These are phyloP conservation scores for Botrytis pseudocinerea DNA, from an alignment of 2,329 filamentous ascomycete genomes.

Conservation along the genomic window DNA sequence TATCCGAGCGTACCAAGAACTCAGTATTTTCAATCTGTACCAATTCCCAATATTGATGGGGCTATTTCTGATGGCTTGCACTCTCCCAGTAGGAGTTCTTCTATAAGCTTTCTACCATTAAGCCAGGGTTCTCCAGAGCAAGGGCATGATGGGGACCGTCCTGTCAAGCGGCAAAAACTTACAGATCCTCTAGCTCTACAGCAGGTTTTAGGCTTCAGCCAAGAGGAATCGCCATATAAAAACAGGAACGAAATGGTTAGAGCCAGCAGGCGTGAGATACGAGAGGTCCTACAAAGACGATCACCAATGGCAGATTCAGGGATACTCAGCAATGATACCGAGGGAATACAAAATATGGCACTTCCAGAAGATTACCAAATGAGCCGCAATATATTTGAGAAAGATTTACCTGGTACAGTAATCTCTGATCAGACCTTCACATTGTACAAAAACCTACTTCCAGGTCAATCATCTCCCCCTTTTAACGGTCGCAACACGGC, in stretches of 20 bases:
- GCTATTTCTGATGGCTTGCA: neutral
- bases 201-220: conserved; percentile 15
- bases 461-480: neutral
- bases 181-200: neutral
- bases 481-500: neutral
- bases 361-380: neutral
- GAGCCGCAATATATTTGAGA: neutral
- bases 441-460: neutral
- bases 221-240: conserved; percentile 7
- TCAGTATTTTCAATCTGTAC: neutral
- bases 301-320: neutral
- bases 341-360: neutral
- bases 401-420: neutral
- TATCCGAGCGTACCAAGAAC: neutral
- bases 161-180: conserved; percentile 13
- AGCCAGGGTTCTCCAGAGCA: neutral
- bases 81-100: neutral
- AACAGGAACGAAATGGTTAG: conserved; percentile 21
- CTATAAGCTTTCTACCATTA: neutral
- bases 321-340: neutral
- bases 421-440: neutral
- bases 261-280: conserved; percentile 12
- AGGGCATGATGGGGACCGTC: neutral
- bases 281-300: neutral
- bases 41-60: conserved; percentile 5